phyloP scores from a whole-genome alignment of 2,329 filamentous ascomycete genomes.

The Scopulariopsis brevicaulis region DNA sequence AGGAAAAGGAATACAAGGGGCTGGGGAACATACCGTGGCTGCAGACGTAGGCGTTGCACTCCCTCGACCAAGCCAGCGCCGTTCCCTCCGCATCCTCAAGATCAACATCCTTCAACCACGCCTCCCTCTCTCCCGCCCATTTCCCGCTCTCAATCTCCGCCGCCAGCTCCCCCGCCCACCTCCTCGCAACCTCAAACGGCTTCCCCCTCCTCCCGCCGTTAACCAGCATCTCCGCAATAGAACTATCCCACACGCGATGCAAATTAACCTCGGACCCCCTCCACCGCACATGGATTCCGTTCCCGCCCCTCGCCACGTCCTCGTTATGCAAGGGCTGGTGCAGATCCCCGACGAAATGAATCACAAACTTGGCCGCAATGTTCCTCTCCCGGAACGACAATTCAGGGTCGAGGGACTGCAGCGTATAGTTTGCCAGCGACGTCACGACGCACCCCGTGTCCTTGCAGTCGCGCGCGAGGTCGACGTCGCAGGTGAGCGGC shows the following conservation, averaged over 20 bases:
- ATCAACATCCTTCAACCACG: conserved; percentile 47
- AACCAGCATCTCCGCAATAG: conserved; percentile 53
- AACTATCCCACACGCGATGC: conserved; percentile 64
- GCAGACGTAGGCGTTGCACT: conserved; percentile 53
- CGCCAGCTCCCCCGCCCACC: conserved; percentile 46
- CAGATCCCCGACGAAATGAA: conserved; percentile 60
- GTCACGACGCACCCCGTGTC: conserved; percentile 49
- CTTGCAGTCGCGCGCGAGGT: conserved; percentile 51
- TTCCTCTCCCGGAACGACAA: conserved; percentile 33
- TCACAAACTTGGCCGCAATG: conserved; percentile 54
- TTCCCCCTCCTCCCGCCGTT: conserved; percentile 36
- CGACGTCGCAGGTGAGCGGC: conserved; percentile 43
- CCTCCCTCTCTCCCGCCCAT: conserved; percentile 33
- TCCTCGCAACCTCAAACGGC: conserved; percentile 35
- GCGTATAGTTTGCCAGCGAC: conserved; percentile 50
- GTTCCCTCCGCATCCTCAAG: conserved; percentile 41
- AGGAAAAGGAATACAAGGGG: not conserved
- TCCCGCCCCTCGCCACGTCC: conserved; percentile 53
- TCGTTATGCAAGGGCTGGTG: conserved; percentile 60
- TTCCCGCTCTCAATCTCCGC: conserved; percentile 42
- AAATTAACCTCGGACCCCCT: conserved; percentile 48
- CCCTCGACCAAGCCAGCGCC: conserved; percentile 50
- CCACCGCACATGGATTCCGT: conserved; percentile 55
- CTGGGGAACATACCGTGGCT: conserved; percentile 35
- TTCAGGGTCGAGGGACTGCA: conserved; percentile 33